Conservation (phyloP, 2,329 filamentous ascomycete genomes). For the Colletotrichum viniferum region DNA sequence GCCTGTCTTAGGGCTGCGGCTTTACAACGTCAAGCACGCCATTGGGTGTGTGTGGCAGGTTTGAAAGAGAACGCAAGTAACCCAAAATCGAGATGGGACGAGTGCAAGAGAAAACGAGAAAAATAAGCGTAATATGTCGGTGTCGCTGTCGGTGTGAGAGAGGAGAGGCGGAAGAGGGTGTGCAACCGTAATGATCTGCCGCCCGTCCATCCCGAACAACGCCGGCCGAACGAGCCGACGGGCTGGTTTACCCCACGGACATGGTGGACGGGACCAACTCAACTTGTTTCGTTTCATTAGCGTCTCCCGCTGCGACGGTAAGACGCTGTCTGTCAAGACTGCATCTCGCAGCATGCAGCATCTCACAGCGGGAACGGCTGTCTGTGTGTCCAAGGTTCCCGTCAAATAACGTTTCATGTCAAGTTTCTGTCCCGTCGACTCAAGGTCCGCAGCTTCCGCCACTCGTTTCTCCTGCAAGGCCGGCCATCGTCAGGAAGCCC, state of each 20-base stretch:
- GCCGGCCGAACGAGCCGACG: neutral
- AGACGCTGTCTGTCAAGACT: slow-evolving; percentile 1
- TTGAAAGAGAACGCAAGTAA: neutral
- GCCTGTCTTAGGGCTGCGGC: neutral
- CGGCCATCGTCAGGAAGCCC: neutral
- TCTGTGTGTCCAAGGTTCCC: neutral
- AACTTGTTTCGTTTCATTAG: slow-evolving; percentile 8
- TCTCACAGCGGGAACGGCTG: slow-evolving; percentile 6
- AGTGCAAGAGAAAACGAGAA: neutral
- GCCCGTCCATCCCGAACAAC: neutral
- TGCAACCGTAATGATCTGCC: neutral
- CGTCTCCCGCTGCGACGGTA: neutral
- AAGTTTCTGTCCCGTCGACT: neutral
- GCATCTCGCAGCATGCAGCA: neutral
- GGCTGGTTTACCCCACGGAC: neutral
- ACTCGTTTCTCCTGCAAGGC: neutral
- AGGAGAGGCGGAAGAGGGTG: neutral
- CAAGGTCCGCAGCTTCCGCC: neutral
- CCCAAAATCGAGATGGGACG: neutral
- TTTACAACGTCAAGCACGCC: neutral
- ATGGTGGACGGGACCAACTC: neutral
- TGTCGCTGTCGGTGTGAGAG: neutral
- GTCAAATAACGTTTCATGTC: slow-evolving; percentile 11
- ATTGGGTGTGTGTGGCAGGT: slow-evolving; percentile 5
- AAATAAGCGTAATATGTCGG: neutral